A percentile compares a stretch with the other conserved stretches of the same genome.
Conservation (phyloP, 179 eudicot species). For the Nepenthes alata region DNA sequence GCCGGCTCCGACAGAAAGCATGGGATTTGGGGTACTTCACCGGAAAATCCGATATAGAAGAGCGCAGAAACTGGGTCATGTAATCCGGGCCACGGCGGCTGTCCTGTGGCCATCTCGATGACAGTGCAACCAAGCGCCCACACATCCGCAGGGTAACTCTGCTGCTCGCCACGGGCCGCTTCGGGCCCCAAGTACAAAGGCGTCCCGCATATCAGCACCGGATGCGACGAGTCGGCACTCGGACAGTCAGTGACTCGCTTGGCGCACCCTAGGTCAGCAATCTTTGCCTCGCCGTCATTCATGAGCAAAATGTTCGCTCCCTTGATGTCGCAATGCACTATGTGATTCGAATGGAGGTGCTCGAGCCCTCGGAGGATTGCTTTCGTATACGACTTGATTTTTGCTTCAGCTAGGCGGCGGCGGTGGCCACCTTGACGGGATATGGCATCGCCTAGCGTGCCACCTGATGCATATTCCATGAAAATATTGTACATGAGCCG, state of each 20-base stretch:
- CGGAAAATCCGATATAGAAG: conserved; percentile 22
- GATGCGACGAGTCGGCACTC: not conserved
- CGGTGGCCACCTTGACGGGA: conserved; percentile 19
- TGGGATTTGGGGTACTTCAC: conserved; percentile 15
- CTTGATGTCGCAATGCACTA: conserved; percentile 78
- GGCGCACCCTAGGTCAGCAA: conserved; percentile 91
- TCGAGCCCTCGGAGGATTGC: conserved; percentile 43
- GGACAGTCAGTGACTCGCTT: conserved; percentile 18
- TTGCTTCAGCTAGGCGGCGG: conserved; percentile 24
- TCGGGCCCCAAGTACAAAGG: conserved; percentile 36
- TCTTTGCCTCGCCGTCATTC: conserved; percentile 23
- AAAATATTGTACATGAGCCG: conserved; percentile 42
- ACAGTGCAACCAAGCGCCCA: conserved; percentile 36
- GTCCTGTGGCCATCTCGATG: conserved; percentile 29
- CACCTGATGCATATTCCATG: conserved; percentile 44
- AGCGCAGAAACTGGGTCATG: conserved; percentile 20
- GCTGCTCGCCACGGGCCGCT: conserved; percentile 33
- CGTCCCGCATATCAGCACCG: conserved; percentile 16
- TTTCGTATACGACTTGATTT: conserved; percentile 19
- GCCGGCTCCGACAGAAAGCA: conserved; percentile 12
- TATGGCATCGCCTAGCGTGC: conserved; percentile 35
- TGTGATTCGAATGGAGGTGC: conserved; percentile 49
- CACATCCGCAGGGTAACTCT: conserved; percentile 19
- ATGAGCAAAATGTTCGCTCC: conserved; percentile 44
- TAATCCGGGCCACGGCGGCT: conserved; percentile 20